Percentiles rank a stretch among this genome's conserved stretches.
Conservation (phyloP, 2,329 filamentous ascomycete species). For the Nannizzia gypsea region DNA sequence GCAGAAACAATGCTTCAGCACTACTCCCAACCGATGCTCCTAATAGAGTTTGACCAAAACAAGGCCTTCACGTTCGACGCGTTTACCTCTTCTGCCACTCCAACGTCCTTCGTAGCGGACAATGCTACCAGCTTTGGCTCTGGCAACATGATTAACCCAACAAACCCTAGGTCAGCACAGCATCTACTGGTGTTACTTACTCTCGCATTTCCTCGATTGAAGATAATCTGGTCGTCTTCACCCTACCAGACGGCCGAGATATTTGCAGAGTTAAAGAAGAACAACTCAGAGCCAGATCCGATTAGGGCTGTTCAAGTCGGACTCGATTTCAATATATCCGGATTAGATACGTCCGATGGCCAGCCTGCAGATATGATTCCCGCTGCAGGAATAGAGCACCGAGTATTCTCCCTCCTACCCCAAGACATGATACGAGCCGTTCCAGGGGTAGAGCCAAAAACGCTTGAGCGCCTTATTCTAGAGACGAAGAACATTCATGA, state of each 20-base stretch:
- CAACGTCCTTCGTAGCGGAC: slow-evolving; percentile 36
- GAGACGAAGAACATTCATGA: slow-evolving; percentile 66
- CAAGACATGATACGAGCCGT: slow-evolving; percentile 83
- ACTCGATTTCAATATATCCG: slow-evolving; percentile 45
- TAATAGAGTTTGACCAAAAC: slow-evolving; percentile 96
- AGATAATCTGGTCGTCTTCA: slow-evolving; percentile 85
- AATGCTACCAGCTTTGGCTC: slow-evolving; percentile 48
- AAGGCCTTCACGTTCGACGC: slow-evolving; percentile 92
- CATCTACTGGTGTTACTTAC: slow-evolving; percentile 86
- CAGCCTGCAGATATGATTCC: slow-evolving; percentile 41
- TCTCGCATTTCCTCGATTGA: slow-evolving; percentile 76
- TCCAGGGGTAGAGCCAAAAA: slow-evolving; percentile 72
- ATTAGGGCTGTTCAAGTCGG: slow-evolving; percentile 74
- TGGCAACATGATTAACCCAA: slow-evolving; percentile 50
- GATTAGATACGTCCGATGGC: slow-evolving; percentile 8
- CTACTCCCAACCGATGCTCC: slow-evolving; percentile 77
- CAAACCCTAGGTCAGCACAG: slow-evolving; percentile 64
- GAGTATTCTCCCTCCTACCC: slow-evolving; percentile 69
- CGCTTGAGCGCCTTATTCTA: slow-evolving; percentile 58
- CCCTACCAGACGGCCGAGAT: slow-evolving; percentile 97
- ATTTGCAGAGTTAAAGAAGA: slow-evolving; percentile 83
- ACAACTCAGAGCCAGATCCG: slow-evolving; percentile 81
- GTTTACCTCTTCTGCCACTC: slow-evolving; percentile 31
- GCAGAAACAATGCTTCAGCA: slow-evolving; percentile 88
- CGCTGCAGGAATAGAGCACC: slow-evolving; percentile 43